phyloP scores from a whole-genome alignment of 139 green algal species.

The Auxenochlorella protothecoides region DNA sequence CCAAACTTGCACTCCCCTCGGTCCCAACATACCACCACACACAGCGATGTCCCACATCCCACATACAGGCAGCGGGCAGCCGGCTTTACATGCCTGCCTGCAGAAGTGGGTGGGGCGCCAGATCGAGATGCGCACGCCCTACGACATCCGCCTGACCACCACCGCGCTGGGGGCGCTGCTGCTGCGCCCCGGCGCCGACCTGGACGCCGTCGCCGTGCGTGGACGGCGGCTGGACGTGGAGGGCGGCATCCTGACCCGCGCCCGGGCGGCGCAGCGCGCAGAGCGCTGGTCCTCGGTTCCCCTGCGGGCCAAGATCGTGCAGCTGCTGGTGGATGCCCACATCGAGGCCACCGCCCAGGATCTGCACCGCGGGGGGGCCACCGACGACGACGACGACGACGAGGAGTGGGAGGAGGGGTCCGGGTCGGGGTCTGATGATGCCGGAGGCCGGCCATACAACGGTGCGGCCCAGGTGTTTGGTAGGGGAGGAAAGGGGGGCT shows the following conservation, averaged over 20 bases:
- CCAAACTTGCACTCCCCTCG: too few species aligned
- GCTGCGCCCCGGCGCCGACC: slow-evolving; percentile 15
- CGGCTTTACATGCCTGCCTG: slow-evolving; percentile 24
- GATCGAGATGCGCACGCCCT: slow-evolving; percentile 39
- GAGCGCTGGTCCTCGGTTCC: slow-evolving; percentile 40
- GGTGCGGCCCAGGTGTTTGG: too few species aligned
- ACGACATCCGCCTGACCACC: slow-evolving; percentile 48
- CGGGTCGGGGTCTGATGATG: too few species aligned
- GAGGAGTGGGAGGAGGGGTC: too few species aligned
- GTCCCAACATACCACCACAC: too few species aligned
- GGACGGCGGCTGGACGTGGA: slow-evolving; percentile 40
- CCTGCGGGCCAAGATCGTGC: slow-evolving; percentile 31
- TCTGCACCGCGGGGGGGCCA: neutral
- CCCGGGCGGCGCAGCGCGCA: slow-evolving; percentile 10
- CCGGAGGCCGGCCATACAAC: too few species aligned
- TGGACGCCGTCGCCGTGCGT: slow-evolving; percentile 30
- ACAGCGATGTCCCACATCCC: too few species aligned
- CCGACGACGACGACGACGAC: too few species aligned
- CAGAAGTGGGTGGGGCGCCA: slow-evolving; percentile 42
- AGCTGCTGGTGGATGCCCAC: slow-evolving; percentile 34
- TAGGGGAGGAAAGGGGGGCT: too few species aligned
- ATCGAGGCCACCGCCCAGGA: slow-evolving; percentile 24
- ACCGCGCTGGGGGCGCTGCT: slow-evolving; percentile 45
- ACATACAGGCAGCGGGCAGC: neutral
- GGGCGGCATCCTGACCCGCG: slow-evolving; percentile 37